Evolutionary conservation across 306 rosid genomes (phyloP), one percentile per base, ranked within the genome.

Genomic region (Prunus armeniaca): DNA sequence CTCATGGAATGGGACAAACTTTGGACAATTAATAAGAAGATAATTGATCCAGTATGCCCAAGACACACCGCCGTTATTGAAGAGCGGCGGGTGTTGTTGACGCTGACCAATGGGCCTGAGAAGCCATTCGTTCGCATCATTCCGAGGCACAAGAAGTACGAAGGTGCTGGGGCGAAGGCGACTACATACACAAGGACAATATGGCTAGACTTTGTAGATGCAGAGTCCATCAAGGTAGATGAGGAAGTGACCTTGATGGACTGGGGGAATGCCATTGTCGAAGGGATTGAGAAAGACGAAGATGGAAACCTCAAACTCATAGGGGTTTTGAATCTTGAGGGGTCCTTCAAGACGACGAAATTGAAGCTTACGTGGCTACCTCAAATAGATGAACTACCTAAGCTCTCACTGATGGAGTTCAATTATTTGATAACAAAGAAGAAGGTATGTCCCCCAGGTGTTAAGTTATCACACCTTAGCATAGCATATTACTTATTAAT

Each of bases 1-100:
- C 95, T 94, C 80, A 94, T 94, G 98, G 98, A 94, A 73, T 94
- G 97, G 97, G 98, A 92, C 89, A 94, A 94, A 81, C 95, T 94
- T 6, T 94, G 97, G 98, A 92, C 91, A 67, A 89, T 92, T 72
- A 94, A 94, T 81, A 94, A 90, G 78, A 94, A 90, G 86, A 94
- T 94, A 64, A 94, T 94, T 22, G 98, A 94, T 81, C 98, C 97
- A 2, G 93, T 94, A 60, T 94, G 98, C 71, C 96, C 98, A 30
- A 84, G 98, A 79, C 96, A 92, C 80, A 92, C 96, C 65, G 98
- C 96, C 7, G 84, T 92, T 76, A 76, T 84, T 49, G 93, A 91
- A 70, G 91, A 90, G 43, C 69, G 84, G 43, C 88, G 91, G 2
- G 93, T 92, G 55, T 78, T 90, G 86, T 76, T 92, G 80, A 87